A percentile compares a stretch with the other conserved stretches of the same genome.
Evolutionary conservation across 805 yeast genomes (phyloP).

Genomic region (Lipomyces yamadae): DNA sequence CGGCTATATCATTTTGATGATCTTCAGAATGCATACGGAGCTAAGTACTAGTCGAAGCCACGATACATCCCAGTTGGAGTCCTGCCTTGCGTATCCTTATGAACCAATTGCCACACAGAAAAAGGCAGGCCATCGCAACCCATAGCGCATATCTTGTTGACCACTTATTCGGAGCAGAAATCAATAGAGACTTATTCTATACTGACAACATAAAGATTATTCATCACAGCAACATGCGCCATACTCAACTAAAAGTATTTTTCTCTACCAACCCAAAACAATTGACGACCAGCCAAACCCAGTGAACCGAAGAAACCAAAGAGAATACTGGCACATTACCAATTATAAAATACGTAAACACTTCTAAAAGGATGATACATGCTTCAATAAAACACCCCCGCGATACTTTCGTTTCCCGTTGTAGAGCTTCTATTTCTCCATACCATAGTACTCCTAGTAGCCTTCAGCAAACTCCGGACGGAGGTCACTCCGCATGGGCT

Average conservation of each 20-base stretch:
- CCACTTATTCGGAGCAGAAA: background rate
- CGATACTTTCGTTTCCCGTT: background rate
- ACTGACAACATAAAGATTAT: background rate
- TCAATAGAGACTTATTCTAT: background rate
- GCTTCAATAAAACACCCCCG: conserved; percentile 19
- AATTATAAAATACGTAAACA: background rate
- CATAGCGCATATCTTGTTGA: no score
- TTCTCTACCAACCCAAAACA: conserved; percentile 32
- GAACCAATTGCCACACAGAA: no score
- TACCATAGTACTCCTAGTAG: conserved; percentile 35
- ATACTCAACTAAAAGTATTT: conserved; percentile 10
- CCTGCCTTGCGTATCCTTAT: no score
- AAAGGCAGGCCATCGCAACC: no score
- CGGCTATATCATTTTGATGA: no score
- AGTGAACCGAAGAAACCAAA: conserved; percentile 19
- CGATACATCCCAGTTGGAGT: no score
- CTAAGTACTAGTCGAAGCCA: no score
- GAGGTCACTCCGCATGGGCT: conserved; percentile 81
- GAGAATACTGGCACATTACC: background rate
- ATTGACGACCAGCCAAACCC: conserved; percentile 9
- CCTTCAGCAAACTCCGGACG: conserved; percentile 71
- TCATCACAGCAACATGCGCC: conserved; percentile 7
- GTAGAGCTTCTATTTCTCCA: conserved; percentile 20
- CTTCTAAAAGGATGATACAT: conserved; percentile 24
- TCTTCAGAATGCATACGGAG: no score